Evolutionary conservation across 2,329 filamentous ascomycete species (phyloP), one percentile per base, ranked within the genome.

Genomic region (Ophiostoma piceae): DNA sequence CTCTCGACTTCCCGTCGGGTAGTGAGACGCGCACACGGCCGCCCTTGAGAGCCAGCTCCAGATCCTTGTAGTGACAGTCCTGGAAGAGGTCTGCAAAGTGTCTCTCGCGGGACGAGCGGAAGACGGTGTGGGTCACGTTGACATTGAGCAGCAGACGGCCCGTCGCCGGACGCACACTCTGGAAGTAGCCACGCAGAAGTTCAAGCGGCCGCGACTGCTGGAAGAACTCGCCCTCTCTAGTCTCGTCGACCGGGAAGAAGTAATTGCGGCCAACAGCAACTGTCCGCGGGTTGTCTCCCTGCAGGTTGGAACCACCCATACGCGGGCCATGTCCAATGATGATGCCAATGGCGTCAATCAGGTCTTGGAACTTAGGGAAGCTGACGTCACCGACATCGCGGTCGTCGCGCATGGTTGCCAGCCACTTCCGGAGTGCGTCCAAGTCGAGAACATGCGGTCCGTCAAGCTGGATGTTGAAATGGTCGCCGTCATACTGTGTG

Each of bases 101-200:
- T 35, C 62, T 19, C 37, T 64, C 54, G 9, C 72, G 39, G 3
- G 43, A 19, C 0, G 68, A 75, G 12, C 80, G 82, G 75, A 87
- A 87, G 22, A 86, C 80, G 2, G 82, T 83, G 72, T 86, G 82
- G 0, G 83, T 83, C 11, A 86, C 82, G 70, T 88, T 87, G 66
- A 80, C 79, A 71, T 88, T 88, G 35, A 87, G 77, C 0, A 88
- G 79, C 1, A 87, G 74, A 0, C 84, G 79, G 1, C 84, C 84
- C 0, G 85, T 87, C 0, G 82, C 82, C 0, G 84, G 78, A 6
- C 85, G 83, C 2, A 83, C 80, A 41, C 84, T 86, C 74, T 85
- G 83, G 70, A 86, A 86, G 73, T 84, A 87, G 1, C 85, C 85
- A 19, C 85, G 82, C 1, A 83, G 77, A 39, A 84, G 80, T 8